Percentiles rank a stretch among this genome's conserved stretches.
Evolutionary conservation across 2,329 filamentous ascomycete genomes (phyloP).

Genomic region (Zasmidium cellare): DNA sequence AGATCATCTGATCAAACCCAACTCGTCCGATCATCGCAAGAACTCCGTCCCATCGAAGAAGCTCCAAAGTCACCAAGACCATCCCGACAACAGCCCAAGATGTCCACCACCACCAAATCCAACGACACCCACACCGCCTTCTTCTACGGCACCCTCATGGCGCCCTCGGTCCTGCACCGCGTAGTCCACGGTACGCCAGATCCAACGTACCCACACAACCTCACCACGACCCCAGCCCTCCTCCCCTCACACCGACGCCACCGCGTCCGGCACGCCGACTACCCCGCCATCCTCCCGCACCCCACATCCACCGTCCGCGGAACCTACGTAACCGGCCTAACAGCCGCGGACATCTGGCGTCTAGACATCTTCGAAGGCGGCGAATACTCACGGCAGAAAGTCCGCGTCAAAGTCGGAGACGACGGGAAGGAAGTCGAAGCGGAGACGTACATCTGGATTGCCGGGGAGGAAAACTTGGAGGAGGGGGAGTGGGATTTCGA

Average conservation of each 20-base stretch:
- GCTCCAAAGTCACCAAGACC: neutral
- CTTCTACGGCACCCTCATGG: slow-evolving; percentile 76
- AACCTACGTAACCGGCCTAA: slow-evolving; percentile 75
- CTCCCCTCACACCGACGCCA: slow-evolving; percentile 71
- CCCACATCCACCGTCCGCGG: slow-evolving; percentile 63
- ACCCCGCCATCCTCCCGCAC: slow-evolving; percentile 70
- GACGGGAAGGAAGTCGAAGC: neutral
- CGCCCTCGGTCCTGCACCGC: slow-evolving; percentile 79
- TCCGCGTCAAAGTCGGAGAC: slow-evolving; percentile 40
- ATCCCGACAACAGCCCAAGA: neutral
- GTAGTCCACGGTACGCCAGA: slow-evolving; percentile 69
- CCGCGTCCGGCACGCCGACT: slow-evolving; percentile 70
- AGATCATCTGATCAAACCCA: too few relatives aligned
- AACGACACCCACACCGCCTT: slow-evolving; percentile 52
- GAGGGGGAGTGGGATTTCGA: slow-evolving; percentile 83
- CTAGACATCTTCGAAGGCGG: slow-evolving; percentile 81
- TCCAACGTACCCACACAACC: slow-evolving; percentile 49
- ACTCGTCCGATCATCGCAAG: too few relatives aligned
- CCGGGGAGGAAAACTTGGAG: slow-evolving; percentile 57
- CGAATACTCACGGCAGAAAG: slow-evolving; percentile 63
- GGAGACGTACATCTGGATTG: slow-evolving; percentile 52
- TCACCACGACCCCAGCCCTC: slow-evolving; percentile 73
- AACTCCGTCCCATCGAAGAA: too few relatives aligned
- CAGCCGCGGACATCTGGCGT: slow-evolving; percentile 69
- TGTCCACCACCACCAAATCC: neutral